A percentile compares a stretch with the other conserved stretches of the same genome.
phyloP scores from a whole-genome alignment of 192 early-diverging fungal species.

The Umbelopsis ramanniana region DNA sequence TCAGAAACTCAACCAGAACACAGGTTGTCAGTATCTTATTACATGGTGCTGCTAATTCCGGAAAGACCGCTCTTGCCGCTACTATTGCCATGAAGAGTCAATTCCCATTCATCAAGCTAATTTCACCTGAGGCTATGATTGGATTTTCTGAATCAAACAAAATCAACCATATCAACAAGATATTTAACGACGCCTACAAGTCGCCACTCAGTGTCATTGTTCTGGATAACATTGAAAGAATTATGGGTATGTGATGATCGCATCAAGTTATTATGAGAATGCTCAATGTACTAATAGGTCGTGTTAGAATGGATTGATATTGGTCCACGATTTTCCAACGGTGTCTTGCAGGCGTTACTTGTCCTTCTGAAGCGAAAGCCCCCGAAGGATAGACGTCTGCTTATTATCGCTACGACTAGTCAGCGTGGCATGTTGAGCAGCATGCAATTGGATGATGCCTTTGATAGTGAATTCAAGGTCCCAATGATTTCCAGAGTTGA shows the following conservation, averaged over 20 bases:
- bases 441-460: constrained; percentile 88
- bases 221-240: constrained; percentile 91
- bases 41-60: constrained; percentile 85
- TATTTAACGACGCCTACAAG: constrained; percentile 98
- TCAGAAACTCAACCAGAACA: constrained; percentile 79
- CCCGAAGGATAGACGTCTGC: constrained; percentile 79
- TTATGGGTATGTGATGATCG: constrained; percentile 61
- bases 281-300: not conserved
- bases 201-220: constrained; percentile 94
- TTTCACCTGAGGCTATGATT: constrained; percentile 96
- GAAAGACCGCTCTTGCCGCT: constrained; percentile 97
- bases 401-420: constrained; percentile 91
- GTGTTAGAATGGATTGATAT: constrained; percentile 88
- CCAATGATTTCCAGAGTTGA: constrained; percentile 74
- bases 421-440: constrained; percentile 78
- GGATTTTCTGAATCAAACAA: constrained; percentile 86
- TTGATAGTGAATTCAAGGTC: constrained; percentile 84
- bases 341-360: constrained; percentile 88
- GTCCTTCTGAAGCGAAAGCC: constrained; percentile 93
- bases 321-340: constrained; percentile 94
- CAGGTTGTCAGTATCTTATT: constrained; percentile 91
- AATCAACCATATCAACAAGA: constrained; percentile 84
- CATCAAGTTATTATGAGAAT: constrained; percentile 14
- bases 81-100: constrained; percentile 87
- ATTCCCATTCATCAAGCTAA: constrained; percentile 97